phyloP scores from a whole-genome alignment of 106 monocot genomes.

The Narthecium ossifragum region DNA sequence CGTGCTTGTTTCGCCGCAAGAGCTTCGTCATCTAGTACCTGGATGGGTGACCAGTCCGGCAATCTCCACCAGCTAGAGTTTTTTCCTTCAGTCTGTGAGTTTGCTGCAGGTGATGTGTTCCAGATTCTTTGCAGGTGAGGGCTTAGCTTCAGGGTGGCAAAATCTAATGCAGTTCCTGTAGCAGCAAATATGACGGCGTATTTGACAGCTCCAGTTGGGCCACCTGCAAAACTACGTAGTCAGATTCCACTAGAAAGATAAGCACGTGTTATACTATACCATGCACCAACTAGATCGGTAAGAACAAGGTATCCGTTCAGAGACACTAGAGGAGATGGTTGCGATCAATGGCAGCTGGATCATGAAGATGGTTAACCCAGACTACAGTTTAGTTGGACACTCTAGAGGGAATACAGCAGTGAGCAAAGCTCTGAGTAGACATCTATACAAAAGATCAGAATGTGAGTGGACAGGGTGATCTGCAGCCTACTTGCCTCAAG shows the following conservation, averaged over 20 bases:
- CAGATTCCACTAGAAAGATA: not conserved
- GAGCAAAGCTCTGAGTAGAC: no score
- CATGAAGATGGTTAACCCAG: not conserved
- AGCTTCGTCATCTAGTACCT: conserved; percentile 85
- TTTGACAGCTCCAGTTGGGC: conserved; percentile 60
- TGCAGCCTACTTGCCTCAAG: no score
- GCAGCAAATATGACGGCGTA: conserved; percentile 63
- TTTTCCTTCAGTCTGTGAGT: not conserved
- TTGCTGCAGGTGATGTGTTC: conserved; percentile 9
- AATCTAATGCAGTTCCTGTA: conserved; percentile 70
- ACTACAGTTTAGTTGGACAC: no score
- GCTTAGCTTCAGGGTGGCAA: conserved; percentile 30
- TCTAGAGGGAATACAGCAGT: no score
- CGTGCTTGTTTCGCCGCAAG: conserved; percentile 71
- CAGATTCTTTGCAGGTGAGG: conserved; percentile 29
- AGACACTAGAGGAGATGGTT: not conserved
- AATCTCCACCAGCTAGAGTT: conserved; percentile 22
- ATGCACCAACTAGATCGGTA: not conserved
- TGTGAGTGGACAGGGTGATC: no score
- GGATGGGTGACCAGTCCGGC: conserved; percentile 92
- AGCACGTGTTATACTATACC: not conserved
- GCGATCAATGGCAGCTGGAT: not conserved
- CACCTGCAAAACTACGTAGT: conserved; percentile 38
- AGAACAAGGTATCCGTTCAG: not conserved
- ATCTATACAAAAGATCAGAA: no score